These are phyloP conservation scores for Papiliotrema laurentii DNA, from an alignment of 1,284 basidiomycete species.

Conservation along the genomic window DNA sequence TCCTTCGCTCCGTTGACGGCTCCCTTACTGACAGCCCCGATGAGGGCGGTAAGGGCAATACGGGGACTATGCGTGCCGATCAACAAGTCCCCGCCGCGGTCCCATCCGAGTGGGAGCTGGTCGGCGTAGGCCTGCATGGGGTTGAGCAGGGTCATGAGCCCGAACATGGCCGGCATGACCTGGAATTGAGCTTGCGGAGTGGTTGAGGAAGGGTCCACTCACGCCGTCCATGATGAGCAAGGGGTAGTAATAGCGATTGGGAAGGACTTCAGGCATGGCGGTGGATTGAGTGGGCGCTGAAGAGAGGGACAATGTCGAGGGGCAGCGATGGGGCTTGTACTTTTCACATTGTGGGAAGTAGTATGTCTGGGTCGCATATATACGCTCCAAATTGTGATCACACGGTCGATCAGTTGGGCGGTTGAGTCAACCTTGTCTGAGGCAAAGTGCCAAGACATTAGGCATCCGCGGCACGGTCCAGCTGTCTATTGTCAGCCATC, in stretches of 20 bases:
- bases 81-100: background rate
- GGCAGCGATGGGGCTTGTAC: too few relatives aligned
- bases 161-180: conserved; percentile 1
- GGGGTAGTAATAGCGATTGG: conserved; percentile 4
- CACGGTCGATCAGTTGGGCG: too few relatives aligned
- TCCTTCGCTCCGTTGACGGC: background rate
- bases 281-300: too few relatives aligned
- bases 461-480: too few relatives aligned
- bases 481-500: too few relatives aligned
- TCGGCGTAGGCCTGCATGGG: conserved; percentile 1
- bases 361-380: too few relatives aligned
- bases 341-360: too few relatives aligned
- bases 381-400: too few relatives aligned
- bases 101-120: background rate
- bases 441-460: too few relatives aligned
- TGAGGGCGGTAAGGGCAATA: background rate
- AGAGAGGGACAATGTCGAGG: too few relatives aligned
- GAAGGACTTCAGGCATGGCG: background rate
- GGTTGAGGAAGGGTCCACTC: background rate
- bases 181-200: background rate
- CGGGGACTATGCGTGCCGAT: background rate
- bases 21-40: conserved; percentile 4
- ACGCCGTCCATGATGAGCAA: conserved; percentile 1
- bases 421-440: too few relatives aligned
- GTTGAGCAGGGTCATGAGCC: conserved; percentile 1